phyloP scores from a whole-genome alignment of 2,329 filamentous ascomycete species.

The Amauroascus verrucosus region DNA sequence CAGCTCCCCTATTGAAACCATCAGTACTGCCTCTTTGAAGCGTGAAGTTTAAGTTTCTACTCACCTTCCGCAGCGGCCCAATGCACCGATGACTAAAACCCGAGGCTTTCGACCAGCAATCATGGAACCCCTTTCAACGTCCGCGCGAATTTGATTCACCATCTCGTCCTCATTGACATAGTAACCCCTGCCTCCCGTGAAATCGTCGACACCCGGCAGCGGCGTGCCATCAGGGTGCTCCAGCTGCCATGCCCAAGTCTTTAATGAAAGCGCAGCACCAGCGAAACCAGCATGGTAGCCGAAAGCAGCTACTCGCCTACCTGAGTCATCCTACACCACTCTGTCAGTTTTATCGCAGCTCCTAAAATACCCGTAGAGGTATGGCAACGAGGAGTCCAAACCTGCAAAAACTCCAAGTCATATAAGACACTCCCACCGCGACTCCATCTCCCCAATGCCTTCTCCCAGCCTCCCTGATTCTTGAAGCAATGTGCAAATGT shows the following conservation, averaged over 20 bases:
- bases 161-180: conserved; percentile 61
- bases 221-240: conserved; percentile 55
- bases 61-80: conserved; percentile 29
- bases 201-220: conserved; percentile 53
- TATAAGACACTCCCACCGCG: conserved; percentile 19
- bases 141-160: conserved; percentile 62
- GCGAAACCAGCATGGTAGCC: conserved; percentile 65
- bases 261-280: conserved; percentile 57
- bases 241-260: conserved; percentile 77
- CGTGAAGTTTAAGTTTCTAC: not conserved
- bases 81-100: conserved; percentile 71
- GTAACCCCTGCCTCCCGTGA: conserved; percentile 30
- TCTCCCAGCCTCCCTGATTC: conserved; percentile 20
- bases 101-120: conserved; percentile 59
- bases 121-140: conserved; percentile 55
- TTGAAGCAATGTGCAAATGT: conserved; percentile 22
- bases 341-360: not conserved
- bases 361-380: not conserved
- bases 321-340: conserved; percentile 16
- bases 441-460: conserved; percentile 19
- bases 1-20: conserved; percentile 58
- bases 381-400: conserved; percentile 1
- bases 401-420: conserved; percentile 21
- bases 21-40: not conserved
- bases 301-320: conserved; percentile 18